A percentile compares a stretch with the other conserved stretches of the same genome.
phyloP scores from a whole-genome alignment of 495 filamentous ascomycete species.

The Astrocystis sublimbata region DNA sequence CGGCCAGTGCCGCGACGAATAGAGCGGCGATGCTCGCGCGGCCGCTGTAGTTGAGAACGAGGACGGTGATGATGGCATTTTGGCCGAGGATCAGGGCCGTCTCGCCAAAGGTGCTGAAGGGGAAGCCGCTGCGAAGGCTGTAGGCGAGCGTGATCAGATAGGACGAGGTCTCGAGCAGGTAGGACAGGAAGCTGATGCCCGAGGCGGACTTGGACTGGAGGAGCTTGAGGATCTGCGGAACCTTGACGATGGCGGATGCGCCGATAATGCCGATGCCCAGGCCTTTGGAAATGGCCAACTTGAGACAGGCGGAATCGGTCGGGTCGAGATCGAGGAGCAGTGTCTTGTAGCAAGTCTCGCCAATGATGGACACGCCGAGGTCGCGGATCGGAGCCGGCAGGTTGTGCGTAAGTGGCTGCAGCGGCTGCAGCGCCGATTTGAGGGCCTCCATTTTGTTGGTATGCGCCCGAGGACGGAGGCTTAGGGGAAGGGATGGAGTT shows the following conservation, averaged over 20 bases:
- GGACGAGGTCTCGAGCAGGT: constrained; percentile 83
- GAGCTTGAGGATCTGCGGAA: constrained; percentile 93
- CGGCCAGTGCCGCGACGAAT: constrained; percentile 74
- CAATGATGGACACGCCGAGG: constrained; percentile 75
- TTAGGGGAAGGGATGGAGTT: neutral
- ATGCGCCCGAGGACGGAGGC: constrained; percentile 3
- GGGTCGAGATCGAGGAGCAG: constrained; percentile 80
- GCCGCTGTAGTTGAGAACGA: constrained; percentile 80
- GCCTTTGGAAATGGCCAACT: constrained; percentile 84
- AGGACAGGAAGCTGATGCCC: constrained; percentile 85
- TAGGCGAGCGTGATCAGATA: constrained; percentile 88
- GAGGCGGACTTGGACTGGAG: constrained; percentile 72
- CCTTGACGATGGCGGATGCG: constrained; percentile 86
- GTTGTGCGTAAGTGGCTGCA: constrained; percentile 76
- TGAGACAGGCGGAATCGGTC: constrained; percentile 70
- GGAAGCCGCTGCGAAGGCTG: constrained; percentile 84
- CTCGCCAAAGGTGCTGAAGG: constrained; percentile 96
- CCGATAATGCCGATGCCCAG: constrained; percentile 91
- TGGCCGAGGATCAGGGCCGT: constrained; percentile 86
- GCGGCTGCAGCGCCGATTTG: constrained; percentile 68
- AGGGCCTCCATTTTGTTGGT: constrained; percentile 55
- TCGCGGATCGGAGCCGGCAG: constrained; percentile 77
- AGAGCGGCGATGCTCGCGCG: constrained; percentile 60
- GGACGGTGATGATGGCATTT: constrained; percentile 80
- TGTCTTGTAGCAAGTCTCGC: constrained; percentile 76